phyloP scores from a whole-genome alignment of 257 asterid genomes.

The Forsythia viridissima region DNA sequence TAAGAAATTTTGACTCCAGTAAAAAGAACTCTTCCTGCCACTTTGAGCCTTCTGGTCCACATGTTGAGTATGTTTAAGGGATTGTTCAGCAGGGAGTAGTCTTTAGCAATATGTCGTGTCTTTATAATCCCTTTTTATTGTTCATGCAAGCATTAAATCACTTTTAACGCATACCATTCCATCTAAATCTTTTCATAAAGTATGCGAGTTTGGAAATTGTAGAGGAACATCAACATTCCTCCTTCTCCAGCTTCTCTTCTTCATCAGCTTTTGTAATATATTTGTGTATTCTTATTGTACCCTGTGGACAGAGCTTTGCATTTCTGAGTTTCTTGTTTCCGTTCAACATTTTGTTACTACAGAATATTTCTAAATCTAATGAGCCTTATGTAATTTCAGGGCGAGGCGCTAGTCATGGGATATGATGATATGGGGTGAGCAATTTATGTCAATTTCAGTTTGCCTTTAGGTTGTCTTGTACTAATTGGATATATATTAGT shows the following conservation, averaged over 20 bases:
- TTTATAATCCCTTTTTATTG: conserved; percentile 9
- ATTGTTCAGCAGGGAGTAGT: background rate
- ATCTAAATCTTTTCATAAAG: conserved; percentile 9
- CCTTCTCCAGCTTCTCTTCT: conserved; percentile 6
- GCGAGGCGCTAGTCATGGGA: conserved; percentile 98
- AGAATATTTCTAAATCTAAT: conserved; percentile 25
- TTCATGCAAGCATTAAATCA: background rate
- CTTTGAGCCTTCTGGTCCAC: background rate
- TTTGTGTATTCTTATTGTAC: conserved; percentile 15
- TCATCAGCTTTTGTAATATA: conserved; percentile 1
- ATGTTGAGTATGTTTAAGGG: background rate
- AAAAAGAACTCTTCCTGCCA: background rate
- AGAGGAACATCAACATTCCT: background rate
- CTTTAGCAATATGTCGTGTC: conserved; percentile 6
- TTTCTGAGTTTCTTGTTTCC: conserved; percentile 18
- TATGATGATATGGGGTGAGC: conserved; percentile 99
- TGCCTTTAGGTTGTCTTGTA: conserved; percentile 12
- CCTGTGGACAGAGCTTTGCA: conserved; percentile 7
- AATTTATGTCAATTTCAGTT: conserved; percentile 17
- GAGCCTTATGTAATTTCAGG: conserved; percentile 60
- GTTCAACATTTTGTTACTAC: conserved; percentile 7
- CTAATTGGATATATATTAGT: background rate
- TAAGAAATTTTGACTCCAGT: background rate
- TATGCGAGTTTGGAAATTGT: background rate
- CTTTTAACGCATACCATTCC: background rate